These are phyloP conservation scores for Talaromyces marneffei DNA, from an alignment of 2,329 filamentous ascomycete species.

Conservation along the genomic window DNA sequence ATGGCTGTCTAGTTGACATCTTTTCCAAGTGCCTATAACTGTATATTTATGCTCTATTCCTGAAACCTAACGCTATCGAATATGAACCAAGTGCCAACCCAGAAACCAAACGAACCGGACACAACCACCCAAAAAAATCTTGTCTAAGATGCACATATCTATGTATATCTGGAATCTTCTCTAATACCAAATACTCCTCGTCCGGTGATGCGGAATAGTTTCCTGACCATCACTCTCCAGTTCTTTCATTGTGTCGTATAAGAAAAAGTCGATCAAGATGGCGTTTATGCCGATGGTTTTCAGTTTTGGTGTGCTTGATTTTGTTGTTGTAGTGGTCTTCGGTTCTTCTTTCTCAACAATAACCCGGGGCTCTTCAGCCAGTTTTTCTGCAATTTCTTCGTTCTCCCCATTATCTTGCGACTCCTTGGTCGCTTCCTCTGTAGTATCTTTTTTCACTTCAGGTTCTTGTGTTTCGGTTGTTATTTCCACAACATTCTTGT, in stretches of 20 bases:
- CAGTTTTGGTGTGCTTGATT: not conserved
- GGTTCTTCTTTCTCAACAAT: not conserved
- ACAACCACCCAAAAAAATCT: not conserved
- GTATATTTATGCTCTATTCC: not conserved
- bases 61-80: not conserved
- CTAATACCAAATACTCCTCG: slow-evolving; percentile 90
- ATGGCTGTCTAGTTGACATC: not conserved
- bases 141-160: not conserved
- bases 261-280: slow-evolving; percentile 91
- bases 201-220: slow-evolving; percentile 74
- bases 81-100: not conserved
- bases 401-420: not conserved
- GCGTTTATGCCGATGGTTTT: slow-evolving; percentile 61
- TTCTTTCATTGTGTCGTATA: slow-evolving; percentile 92
- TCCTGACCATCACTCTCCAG: slow-evolving; percentile 57
- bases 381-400: not conserved
- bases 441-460: slow-evolving; percentile 6
- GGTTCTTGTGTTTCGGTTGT: not conserved
- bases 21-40: not conserved
- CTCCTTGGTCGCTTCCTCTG: not conserved
- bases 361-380: not conserved
- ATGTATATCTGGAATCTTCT: not conserved
- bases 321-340: not conserved
- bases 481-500: not conserved
- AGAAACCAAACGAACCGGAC: not conserved